Percentiles rank a stretch among this genome's conserved stretches.
Conservation (phyloP, 495 filamentous ascomycete genomes). For the Parmelia sp. region DNA sequence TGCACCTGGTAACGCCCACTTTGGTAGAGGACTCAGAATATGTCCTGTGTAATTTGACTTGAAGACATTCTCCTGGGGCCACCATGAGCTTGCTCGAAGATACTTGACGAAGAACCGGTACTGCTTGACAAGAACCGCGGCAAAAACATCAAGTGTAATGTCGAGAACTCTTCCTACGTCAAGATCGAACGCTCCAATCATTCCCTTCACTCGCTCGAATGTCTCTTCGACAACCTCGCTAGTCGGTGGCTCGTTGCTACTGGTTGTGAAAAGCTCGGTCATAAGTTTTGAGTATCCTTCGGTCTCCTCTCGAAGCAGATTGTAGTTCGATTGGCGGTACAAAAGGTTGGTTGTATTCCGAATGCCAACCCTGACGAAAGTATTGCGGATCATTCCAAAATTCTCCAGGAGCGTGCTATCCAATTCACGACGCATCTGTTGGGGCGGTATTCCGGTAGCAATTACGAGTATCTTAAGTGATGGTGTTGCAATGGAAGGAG, state of each 20-base stretch:
- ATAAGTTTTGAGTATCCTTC: constrained; percentile 90
- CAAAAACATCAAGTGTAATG: constrained; percentile 83
- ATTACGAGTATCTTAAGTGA: constrained; percentile 51
- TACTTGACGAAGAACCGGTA: constrained; percentile 91
- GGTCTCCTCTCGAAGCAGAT: constrained; percentile 88
- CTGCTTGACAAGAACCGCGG: constrained; percentile 74
- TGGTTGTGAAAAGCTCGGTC: constrained; percentile 82
- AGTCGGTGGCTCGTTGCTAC: constrained; percentile 53
- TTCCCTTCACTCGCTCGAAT: constrained; percentile 75
- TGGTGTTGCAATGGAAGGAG: constrained; percentile 40
- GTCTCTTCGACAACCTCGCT: constrained; percentile 62
- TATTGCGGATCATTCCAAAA: constrained; percentile 72
- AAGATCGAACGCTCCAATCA: constrained; percentile 88
- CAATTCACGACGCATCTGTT: constrained; percentile 73
- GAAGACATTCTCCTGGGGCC: constrained; percentile 59
- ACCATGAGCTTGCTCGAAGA: constrained; percentile 89
- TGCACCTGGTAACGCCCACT: constrained; percentile 74
- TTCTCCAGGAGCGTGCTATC: constrained; percentile 67
- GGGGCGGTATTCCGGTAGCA: constrained; percentile 63
- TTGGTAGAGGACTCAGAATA: constrained; percentile 56
- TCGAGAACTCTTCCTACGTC: constrained; percentile 93
- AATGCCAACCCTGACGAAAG: constrained; percentile 74
- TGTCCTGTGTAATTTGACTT: constrained; percentile 16
- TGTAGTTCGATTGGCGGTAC: constrained; percentile 95
- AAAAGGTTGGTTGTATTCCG: constrained; percentile 85